Percentiles rank a stretch among this genome's conserved stretches.
Evolutionary conservation across 2,329 filamentous ascomycete species (phyloP).

Genomic region (Albophoma yamanashiensis): DNA sequence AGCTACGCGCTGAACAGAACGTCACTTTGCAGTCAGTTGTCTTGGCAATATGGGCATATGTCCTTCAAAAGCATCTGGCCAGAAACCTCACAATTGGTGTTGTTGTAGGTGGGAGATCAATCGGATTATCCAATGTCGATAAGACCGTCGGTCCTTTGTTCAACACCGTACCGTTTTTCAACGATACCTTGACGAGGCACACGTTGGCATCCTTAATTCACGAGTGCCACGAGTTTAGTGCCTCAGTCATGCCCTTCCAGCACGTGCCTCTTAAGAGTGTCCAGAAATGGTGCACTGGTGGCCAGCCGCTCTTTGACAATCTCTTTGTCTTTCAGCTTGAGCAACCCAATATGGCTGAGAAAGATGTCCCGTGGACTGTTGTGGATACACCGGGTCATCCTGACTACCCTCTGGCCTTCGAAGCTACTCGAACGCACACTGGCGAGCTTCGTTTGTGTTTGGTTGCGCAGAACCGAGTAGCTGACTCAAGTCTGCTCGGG

Average conservation of each 20-base stretch:
- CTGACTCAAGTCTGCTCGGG: constrained; percentile 17
- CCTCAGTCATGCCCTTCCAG: constrained; percentile 58
- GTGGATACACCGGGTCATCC: constrained; percentile 35
- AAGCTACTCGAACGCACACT: constrained; percentile 46
- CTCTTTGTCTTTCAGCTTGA: constrained; percentile 72
- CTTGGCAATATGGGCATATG: constrained; percentile 62
- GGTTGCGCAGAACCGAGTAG: constrained; percentile 39
- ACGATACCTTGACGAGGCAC: constrained; percentile 28
- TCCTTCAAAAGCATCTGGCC: constrained; percentile 41
- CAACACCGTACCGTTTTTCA: constrained; percentile 72
- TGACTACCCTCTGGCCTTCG: constrained; percentile 71
- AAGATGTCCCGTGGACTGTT: constrained; percentile 40
- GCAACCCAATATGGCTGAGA: constrained; percentile 11
- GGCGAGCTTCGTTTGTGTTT: constrained; percentile 44
- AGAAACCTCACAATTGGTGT: constrained; percentile 53
- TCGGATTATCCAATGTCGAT: constrained; percentile 57
- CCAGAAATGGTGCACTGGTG: constrained; percentile 62
- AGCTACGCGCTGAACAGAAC: constrained; percentile 45
- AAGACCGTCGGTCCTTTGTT: constrained; percentile 72
- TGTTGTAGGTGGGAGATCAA: constrained; percentile 66
- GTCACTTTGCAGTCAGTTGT: constrained; percentile 72
- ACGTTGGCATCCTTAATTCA: constrained; percentile 51
- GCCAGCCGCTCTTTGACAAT: constrained; percentile 60
- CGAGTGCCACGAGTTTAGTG: constrained; percentile 61
- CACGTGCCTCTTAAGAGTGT: constrained; percentile 65